Percentiles rank a stretch among this genome's conserved stretches.
Evolutionary conservation across 129 eudicot species (phyloP).

Genomic region (carrot (Daucus carota)): DNA sequence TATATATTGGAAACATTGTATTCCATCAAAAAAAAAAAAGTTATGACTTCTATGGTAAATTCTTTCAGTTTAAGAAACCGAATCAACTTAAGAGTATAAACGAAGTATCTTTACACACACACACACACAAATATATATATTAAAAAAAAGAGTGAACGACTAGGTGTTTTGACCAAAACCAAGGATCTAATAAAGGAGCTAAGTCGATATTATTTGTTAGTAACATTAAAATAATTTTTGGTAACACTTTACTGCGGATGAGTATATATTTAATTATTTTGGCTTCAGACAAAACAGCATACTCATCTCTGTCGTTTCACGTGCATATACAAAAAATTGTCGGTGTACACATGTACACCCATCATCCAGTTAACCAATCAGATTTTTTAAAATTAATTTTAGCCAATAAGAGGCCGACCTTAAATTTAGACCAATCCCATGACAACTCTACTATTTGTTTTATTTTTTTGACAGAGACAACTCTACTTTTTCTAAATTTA

Average conservation of each 20-base stretch:
- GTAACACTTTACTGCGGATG: neutral
- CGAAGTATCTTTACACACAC: neutral
- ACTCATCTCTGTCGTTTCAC: neutral
- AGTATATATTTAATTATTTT: neutral
- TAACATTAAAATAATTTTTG: neutral
- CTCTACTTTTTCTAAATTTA: too few species aligned
- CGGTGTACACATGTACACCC: neutral
- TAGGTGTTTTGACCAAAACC: neutral
- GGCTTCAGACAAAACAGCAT: neutral
- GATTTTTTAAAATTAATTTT: too few species aligned
- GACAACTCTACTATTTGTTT: too few species aligned
- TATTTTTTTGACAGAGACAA: too few species aligned
- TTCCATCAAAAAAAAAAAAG: neutral
- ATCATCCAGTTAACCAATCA: neutral
- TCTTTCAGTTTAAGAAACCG: neutral
- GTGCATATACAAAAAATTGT: too few species aligned
- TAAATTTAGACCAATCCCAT: too few species aligned
- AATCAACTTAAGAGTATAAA: neutral
- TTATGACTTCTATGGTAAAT: neutral
- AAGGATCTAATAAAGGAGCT: neutral
- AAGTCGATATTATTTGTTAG: neutral
- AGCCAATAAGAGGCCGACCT: too few species aligned
- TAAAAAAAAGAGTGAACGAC: too few species aligned
- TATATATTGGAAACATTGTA: neutral
- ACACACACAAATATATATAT: too few species aligned